Percentiles rank a stretch among this genome's conserved stretches.
Evolutionary conservation across 352 stramenopile genomes (phyloP).

Genomic region (Chrysophaeum taylorii): DNA sequence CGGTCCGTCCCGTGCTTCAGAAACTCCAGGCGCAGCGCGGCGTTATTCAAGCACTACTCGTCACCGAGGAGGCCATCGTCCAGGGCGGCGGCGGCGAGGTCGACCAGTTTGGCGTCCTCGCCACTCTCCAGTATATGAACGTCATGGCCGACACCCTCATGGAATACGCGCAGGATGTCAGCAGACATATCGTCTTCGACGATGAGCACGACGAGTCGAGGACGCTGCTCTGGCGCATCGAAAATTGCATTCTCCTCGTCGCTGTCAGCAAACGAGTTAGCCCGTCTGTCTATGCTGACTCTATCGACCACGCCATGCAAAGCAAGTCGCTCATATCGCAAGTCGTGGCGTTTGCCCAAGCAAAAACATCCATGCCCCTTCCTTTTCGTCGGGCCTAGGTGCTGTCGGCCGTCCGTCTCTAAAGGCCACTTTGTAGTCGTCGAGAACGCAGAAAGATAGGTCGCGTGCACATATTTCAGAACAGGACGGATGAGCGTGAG

Average conservation of each 20-base stretch:
- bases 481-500: too few relatives aligned
- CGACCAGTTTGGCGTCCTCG: background rate
- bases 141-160: background rate
- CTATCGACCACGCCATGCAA: background rate
- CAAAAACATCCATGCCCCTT: too few relatives aligned
- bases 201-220: background rate
- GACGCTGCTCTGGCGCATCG: background rate
- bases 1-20: slow-evolving; percentile 4
- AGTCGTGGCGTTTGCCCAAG: background rate
- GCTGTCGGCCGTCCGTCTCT: background rate
- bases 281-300: background rate
- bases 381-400: background rate
- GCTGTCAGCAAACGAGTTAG: background rate
- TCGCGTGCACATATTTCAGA: too few relatives aligned
- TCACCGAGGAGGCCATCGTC: background rate
- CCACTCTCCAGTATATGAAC: background rate
- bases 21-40: background rate
- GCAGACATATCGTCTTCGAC: background rate
- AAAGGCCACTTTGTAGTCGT: background rate
- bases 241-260: background rate
- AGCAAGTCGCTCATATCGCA: background rate
- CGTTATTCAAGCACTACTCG: background rate
- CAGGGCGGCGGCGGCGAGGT: background rate
- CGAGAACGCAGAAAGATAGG: too few relatives aligned
- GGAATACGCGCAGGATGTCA: background rate